Evolutionary conservation across 2,329 filamentous ascomycete species (phyloP), one percentile per base, ranked within the genome.

Genomic region (Talaromyces sp.): DNA sequence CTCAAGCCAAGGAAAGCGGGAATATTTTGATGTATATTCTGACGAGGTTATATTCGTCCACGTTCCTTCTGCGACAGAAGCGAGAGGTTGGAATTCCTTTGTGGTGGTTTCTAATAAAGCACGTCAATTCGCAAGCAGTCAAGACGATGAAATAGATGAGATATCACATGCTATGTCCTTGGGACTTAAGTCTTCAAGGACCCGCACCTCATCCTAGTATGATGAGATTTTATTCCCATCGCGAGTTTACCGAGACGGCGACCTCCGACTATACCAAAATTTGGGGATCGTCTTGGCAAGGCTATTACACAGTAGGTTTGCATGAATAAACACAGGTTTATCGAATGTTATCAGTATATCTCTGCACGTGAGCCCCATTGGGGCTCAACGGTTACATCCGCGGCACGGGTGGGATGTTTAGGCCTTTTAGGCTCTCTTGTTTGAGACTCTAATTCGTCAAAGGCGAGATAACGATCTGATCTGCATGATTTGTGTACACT

Each of bases 331-430:
- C 34, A 17, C 11, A 7, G 22, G 25, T 59, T 59, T 45, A 59
- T 59, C 56, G 36, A 59, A 59, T 59, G 36, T 38, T 45, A 45
- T 59, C 36, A 45, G 36, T 17, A 59, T 17, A 43, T 19, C 17
- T 15, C 7, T 59, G 36, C 56, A 59, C 56, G 56, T 59, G 56
- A 59, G 56, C 15, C 27, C 22, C 1, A 59, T 11, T 45, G 11
- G 36, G 36, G 56, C 56, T 59, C 56, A 59, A 59, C 34, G 56
- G 56, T 59, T 59, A 59, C 56, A 59, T 59, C 56, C 38, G 56
- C 56, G 56, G 38, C 31, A 27, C 56, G 36, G 36, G 56, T 29
- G 56, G 36, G 56, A 22, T 38, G 29, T 22, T 34, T 54, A 54
- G 53, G 56, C 56, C 19, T 11, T 54, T 38, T 56, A 56, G 53